Conservation (phyloP, 768 basidiomycete species). For the Daedaleopsis nitida region DNA sequence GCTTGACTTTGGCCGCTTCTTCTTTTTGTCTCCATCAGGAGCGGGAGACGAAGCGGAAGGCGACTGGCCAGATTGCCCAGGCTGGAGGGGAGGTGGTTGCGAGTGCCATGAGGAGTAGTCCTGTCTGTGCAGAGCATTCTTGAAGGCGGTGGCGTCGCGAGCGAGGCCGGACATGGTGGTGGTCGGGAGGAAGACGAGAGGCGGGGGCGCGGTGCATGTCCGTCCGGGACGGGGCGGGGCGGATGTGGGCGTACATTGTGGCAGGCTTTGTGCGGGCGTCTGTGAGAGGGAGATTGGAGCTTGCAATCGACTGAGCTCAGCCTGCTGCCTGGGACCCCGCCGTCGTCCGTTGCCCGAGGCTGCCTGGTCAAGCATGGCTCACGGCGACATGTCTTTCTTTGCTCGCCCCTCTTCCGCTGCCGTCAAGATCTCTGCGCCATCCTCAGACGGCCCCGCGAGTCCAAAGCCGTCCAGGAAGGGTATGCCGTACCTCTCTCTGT, state of each 20-base stretch:
- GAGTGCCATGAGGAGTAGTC: conserved; percentile 80
- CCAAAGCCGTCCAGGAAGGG: conserved; percentile 50
- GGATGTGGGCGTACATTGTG: conserved; percentile 10
- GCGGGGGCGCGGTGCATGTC: neutral
- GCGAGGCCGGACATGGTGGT: conserved; percentile 53
- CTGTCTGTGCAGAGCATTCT: conserved; percentile 60
- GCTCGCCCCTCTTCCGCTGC: conserved; percentile 62
- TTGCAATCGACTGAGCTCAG: neutral
- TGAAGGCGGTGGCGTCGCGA: conserved; percentile 74
- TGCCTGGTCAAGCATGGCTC: conserved; percentile 27
- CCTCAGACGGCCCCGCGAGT: conserved; percentile 41
- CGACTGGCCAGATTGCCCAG: conserved; percentile 31
- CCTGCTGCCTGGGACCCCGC: neutral
- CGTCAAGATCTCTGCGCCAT: conserved; percentile 72
- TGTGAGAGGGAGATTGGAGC: neutral
- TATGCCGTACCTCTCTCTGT: conserved; percentile 14
- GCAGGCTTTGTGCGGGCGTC: conserved; percentile 2
- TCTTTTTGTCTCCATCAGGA: conserved; percentile 56
- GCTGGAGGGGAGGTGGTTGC: conserved; percentile 46
- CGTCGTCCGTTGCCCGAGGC: conserved; percentile 8
- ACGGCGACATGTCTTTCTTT: conserved; percentile 66
- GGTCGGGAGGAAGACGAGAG: conserved; percentile 2
- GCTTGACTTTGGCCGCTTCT: conserved; percentile 65
- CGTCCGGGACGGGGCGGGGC: neutral
- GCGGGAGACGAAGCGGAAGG: conserved; percentile 30